phyloP scores from a whole-genome alignment of 331 rosid genomes.

The Rosa hybrid region DNA sequence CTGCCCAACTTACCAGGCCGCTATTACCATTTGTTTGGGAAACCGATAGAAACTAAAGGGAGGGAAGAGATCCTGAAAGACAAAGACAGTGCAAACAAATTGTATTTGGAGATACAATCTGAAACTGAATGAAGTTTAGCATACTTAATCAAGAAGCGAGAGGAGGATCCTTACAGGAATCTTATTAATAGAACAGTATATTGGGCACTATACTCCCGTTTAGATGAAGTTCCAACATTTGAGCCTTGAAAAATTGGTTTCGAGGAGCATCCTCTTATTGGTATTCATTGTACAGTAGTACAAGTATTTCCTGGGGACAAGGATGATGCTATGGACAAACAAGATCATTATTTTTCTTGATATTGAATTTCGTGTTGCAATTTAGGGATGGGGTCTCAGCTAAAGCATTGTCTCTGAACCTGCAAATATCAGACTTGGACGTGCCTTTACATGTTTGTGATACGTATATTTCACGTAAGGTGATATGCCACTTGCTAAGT shows the following conservation, averaged over 20 bases:
- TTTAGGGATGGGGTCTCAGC: background rate
- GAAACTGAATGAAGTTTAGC: conserved; percentile 52
- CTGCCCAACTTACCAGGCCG: conserved; percentile 84
- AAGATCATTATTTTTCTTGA: background rate
- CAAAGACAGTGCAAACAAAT: conserved; percentile 58
- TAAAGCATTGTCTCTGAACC: background rate
- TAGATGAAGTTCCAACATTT: conserved; percentile 62
- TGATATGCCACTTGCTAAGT: background rate
- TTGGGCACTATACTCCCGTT: conserved; percentile 40
- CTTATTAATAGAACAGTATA: conserved; percentile 56
- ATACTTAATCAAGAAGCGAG: conserved; percentile 76
- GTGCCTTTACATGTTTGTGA: background rate
- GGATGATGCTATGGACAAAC: background rate
- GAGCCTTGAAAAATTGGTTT: conserved; percentile 48
- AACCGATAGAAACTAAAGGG: conserved; percentile 70
- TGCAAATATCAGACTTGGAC: background rate
- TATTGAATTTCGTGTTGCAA: background rate
- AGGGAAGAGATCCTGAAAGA: conserved; percentile 59
- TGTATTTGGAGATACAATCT: conserved; percentile 74
- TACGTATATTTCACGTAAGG: background rate
- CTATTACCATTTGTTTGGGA: conserved; percentile 69
- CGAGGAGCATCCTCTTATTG: background rate
- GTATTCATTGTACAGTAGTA: background rate
- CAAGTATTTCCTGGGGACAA: background rate
- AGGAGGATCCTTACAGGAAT: conserved; percentile 86